Evolutionary conservation across 345 rosid species (phyloP), one percentile per base, ranked within the genome.

Genomic region (Brassica juncea): DNA sequence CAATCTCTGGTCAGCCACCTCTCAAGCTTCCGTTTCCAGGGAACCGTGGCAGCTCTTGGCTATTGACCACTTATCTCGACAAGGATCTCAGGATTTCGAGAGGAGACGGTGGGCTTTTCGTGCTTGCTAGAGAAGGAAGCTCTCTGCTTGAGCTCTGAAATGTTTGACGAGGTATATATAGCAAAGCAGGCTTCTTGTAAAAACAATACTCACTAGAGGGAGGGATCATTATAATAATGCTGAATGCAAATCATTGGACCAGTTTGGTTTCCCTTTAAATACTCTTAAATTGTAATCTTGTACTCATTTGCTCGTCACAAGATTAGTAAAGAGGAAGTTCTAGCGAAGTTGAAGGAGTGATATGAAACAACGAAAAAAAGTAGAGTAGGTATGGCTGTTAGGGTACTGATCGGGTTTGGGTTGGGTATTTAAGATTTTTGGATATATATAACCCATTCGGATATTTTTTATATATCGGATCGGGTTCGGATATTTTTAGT

Each of bases 61-160:
- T 94, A 81, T 85, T 94, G 58, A 88, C 82, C 64, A 90, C 99
- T 6, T 94, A 91, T 80, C 98, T 94, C 9, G 99, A 94, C 62
- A 82, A 87, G 49, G 98, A 94, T 85, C 73, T 94, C 71, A 87
- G 92, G 77, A 94, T 94, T 75, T 92, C 98, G 21, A 90, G 97
- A 78, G 99, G 99, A 10, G 99, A 94, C 8, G 98, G 99, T 30
- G 99, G 99, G 58, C 92, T 94, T 47, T 94, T 94, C 67, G 91
- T 94, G 81, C 99, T 94, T 68, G 97, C 79, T 12, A 91, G 86
- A 77, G 92, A 89, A 85, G 98, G 98, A 39, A 89, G 97, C 80
- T 88, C 98, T 85, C 93, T 94, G 78, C 89, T 95, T 64, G 82
- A 84, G 44, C 85, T 75, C 68, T 80, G 64, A 70, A 9, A 30